Evolutionary conservation across 495 filamentous ascomycete species (phyloP).

Genomic region (Penicillium ochrochloron): DNA sequence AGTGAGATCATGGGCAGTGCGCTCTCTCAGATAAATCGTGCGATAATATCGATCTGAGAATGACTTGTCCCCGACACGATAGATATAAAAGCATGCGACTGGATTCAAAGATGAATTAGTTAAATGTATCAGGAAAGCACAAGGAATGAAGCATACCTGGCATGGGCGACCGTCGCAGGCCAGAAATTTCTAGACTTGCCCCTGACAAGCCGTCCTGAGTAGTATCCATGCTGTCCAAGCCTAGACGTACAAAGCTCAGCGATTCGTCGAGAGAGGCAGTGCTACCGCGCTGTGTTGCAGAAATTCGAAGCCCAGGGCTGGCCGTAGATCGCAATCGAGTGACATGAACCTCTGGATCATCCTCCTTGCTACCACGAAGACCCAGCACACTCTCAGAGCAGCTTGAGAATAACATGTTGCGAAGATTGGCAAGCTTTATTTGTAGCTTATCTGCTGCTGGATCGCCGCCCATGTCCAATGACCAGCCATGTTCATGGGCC

Average conservation of each 20-base stretch:
- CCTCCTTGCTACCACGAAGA: background rate
- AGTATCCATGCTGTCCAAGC: background rate
- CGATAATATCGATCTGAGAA: background rate
- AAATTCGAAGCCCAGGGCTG: background rate
- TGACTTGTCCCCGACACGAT: background rate
- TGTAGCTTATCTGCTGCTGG: background rate
- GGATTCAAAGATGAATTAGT: background rate
- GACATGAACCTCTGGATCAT: background rate
- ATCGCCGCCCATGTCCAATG: background rate
- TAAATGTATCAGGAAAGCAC: background rate
- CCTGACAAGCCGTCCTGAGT: background rate
- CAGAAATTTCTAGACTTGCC: background rate
- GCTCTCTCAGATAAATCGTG: background rate
- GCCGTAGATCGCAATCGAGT: background rate
- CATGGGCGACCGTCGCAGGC: background rate
- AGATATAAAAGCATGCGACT: slow-evolving; percentile 3
- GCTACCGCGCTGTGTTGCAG: background rate
- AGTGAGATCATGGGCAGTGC: background rate
- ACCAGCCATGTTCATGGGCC: background rate
- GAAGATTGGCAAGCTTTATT: background rate
- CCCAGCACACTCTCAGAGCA: background rate
- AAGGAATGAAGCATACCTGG: background rate
- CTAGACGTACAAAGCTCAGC: background rate
- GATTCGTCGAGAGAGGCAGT: background rate
- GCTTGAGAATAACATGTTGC: background rate